Conservation (phyloP, 2,329 filamentous ascomycete species). For the Penicillium hesseltinei region DNA sequence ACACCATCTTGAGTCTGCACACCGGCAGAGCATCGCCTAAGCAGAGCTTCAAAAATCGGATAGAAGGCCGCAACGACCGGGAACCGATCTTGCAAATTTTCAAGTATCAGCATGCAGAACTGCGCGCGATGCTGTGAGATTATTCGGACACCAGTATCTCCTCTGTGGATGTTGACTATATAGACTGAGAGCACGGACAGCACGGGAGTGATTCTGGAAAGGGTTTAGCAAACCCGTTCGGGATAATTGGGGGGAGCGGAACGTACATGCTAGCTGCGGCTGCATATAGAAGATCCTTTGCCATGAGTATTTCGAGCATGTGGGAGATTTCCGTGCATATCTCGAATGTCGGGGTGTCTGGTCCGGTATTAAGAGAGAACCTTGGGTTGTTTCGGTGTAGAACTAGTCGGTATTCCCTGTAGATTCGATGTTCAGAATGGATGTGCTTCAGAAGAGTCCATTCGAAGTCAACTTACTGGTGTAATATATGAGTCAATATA, state of each 20-base stretch:
- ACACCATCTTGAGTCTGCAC: not conserved
- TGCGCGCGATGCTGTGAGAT: slow-evolving; percentile 27
- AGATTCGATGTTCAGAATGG: not conserved
- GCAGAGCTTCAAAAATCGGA: slow-evolving; percentile 14
- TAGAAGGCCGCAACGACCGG: slow-evolving; percentile 17
- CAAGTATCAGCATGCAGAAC: slow-evolving; percentile 25
- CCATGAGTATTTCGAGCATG: slow-evolving; percentile 22
- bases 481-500: slow-evolving; percentile 12
- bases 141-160: slow-evolving; percentile 11
- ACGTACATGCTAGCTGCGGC: slow-evolving; percentile 12
- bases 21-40: not conserved
- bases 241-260: not conserved
- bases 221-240: not conserved
- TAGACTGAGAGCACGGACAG: slow-evolving; percentile 16
- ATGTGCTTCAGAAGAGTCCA: too few relatives aligned
- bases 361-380: slow-evolving; percentile 12
- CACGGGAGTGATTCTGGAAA: slow-evolving; percentile 13
- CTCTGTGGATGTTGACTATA: slow-evolving; percentile 18
- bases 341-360: slow-evolving; percentile 13
- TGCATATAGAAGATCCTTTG: slow-evolving; percentile 14
- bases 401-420: slow-evolving; percentile 12
- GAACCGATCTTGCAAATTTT: slow-evolving; percentile 22
- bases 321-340: slow-evolving; percentile 19
- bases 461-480: slow-evolving; percentile 7
- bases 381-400: slow-evolving; percentile 13